Percentiles rank a stretch among this genome's conserved stretches.
Conservation (phyloP, 1,284 basidiomycete species). For the Mycena sp. region DNA sequence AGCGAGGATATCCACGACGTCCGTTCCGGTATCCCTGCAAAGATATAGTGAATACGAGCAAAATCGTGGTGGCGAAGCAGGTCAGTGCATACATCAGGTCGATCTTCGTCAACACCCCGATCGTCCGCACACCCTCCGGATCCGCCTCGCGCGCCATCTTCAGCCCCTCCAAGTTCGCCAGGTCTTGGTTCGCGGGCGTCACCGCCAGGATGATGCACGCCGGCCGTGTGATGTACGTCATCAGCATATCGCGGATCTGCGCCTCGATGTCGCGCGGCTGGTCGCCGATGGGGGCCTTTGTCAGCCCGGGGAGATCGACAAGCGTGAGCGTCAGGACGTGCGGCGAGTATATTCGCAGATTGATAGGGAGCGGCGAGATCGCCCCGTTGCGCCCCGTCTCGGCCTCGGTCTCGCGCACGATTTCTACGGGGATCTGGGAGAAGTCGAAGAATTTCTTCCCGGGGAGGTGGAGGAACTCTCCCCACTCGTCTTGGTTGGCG, state of each 20-base stretch:
- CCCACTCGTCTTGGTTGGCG: conserved; percentile 95
- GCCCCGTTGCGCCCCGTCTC: conserved; percentile 99
- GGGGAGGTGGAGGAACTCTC: conserved; percentile 96
- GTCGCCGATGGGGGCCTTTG: conserved; percentile 97
- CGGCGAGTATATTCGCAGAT: conserved; percentile 95
- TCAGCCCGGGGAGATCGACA: conserved; percentile 96
- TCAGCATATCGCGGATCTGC: conserved; percentile 96
- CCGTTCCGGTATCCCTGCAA: conserved; percentile 91
- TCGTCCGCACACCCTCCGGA: conserved; percentile 94
- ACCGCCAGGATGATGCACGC: conserved; percentile 93
- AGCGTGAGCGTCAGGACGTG: conserved; percentile 97
- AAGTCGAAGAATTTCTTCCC: conserved; percentile 99
- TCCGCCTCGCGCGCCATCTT: conserved; percentile 98
- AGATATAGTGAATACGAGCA: conserved; percentile 14
- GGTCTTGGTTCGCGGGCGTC: conserved; percentile 94
- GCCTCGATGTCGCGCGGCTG: conserved; percentile 98
- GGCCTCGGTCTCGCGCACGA: conserved; percentile 95
- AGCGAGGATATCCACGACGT: conserved; percentile 98
- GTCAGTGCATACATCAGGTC: conserved; percentile 84
- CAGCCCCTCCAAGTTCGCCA: conserved; percentile 98
- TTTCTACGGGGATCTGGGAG: conserved; percentile 95
- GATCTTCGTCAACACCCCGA: conserved; percentile 98
- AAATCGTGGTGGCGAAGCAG: not conserved
- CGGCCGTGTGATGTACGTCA: conserved; percentile 96
- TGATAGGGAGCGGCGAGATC: conserved; percentile 96